These are phyloP conservation scores for Ophiostoma ips DNA, from an alignment of 2,329 filamentous ascomycete species.

Conservation along the genomic window DNA sequence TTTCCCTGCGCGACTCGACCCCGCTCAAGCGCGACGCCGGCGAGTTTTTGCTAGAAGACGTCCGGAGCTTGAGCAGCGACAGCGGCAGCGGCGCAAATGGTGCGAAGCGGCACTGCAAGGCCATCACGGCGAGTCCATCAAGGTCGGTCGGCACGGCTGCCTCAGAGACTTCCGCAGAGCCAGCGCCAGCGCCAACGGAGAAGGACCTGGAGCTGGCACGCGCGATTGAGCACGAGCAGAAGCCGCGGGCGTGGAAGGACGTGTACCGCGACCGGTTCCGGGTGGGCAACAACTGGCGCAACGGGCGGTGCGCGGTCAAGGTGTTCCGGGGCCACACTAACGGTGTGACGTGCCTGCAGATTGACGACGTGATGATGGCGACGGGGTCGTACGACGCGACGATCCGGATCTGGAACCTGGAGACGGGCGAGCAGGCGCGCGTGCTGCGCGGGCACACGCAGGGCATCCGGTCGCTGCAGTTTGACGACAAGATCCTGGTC, in stretches of 20 bases:
- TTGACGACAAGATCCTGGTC: slow-evolving; percentile 82
- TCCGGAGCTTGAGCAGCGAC: slow-evolving; percentile 13
- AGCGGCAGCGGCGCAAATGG: slow-evolving; percentile 1
- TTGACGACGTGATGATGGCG: slow-evolving; percentile 75
- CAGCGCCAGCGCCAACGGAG: not conserved
- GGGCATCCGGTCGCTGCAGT: slow-evolving; percentile 80
- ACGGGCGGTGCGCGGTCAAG: slow-evolving; percentile 73
- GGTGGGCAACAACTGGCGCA: slow-evolving; percentile 95
- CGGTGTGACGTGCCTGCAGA: slow-evolving; percentile 54
- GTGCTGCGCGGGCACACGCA: slow-evolving; percentile 71
- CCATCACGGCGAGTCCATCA: not conserved
- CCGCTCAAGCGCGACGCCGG: slow-evolving; percentile 25
- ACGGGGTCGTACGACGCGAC: slow-evolving; percentile 92
- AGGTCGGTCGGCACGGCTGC: not conserved
- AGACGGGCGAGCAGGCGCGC: slow-evolving; percentile 74
- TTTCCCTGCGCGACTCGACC: slow-evolving; percentile 14
- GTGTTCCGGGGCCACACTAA: slow-evolving; percentile 78
- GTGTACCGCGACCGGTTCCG: slow-evolving; percentile 90
- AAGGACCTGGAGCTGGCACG: slow-evolving; percentile 11
- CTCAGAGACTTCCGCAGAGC: not conserved
- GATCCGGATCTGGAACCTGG: slow-evolving; percentile 91
- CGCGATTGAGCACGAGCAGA: slow-evolving; percentile 24
- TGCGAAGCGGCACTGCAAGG: not conserved
- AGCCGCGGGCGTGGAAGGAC: slow-evolving; percentile 77
- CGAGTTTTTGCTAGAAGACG: slow-evolving; percentile 16